Percentiles rank a stretch among this genome's conserved stretches.
Evolutionary conservation across 805 yeast species (phyloP).

Genomic region (Candida khao-thaluensis): DNA sequence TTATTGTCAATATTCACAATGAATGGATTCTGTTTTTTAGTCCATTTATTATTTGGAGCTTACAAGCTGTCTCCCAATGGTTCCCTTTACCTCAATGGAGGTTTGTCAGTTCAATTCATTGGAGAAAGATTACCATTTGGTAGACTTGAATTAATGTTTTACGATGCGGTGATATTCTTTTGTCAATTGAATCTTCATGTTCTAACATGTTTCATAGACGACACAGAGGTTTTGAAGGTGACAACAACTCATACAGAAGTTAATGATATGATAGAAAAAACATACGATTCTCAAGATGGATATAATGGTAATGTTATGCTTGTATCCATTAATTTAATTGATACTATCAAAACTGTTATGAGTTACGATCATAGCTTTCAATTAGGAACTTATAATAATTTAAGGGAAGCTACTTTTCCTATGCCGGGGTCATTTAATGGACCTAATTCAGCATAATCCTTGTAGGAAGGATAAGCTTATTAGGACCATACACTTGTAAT

Average conservation of each 20-base stretch:
- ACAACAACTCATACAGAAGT: background rate
- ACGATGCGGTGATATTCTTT: constrained; percentile 26
- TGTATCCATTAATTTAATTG: constrained; percentile 23
- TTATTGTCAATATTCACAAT: constrained; percentile 22
- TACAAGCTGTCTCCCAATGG: constrained; percentile 15
- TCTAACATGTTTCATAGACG: constrained; percentile 33
- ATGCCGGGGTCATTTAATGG: constrained; percentile 11
- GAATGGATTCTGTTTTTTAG: constrained; percentile 23
- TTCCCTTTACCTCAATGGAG: constrained; percentile 30
- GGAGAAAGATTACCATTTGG: constrained; percentile 36
- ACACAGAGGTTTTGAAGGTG: constrained; percentile 25
- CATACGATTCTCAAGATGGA: constrained; percentile 33
- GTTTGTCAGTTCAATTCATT: constrained; percentile 35
- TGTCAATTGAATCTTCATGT: constrained; percentile 33
- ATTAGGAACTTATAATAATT: background rate
- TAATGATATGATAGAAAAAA: constrained; percentile 14
- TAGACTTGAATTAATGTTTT: constrained; percentile 23
- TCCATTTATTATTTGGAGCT: constrained; percentile 30
- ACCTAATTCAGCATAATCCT: no score
- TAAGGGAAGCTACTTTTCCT: background rate
- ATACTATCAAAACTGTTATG: constrained; percentile 11
- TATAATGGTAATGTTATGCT: constrained; percentile 38
- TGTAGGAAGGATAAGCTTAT: no score
- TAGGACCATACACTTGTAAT: no score
- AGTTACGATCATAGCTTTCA: constrained; percentile 6